A percentile compares a stretch with the other conserved stretches of the same genome.
Evolutionary conservation across 768 basidiomycete species (phyloP).

Genomic region (Naganishia vaughanmartiniae): DNA sequence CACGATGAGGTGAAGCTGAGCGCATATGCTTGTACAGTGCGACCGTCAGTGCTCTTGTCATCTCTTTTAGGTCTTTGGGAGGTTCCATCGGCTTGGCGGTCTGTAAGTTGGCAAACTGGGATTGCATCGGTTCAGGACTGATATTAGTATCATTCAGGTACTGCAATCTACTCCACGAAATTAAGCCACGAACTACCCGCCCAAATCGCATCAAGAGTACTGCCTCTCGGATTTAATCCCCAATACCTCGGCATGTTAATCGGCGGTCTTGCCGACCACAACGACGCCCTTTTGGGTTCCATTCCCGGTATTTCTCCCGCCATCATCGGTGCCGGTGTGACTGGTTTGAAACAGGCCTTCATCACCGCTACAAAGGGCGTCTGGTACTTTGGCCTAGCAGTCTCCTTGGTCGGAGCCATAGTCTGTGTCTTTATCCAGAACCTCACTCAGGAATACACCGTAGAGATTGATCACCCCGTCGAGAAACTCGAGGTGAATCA

Average conservation of each 20-base stretch:
- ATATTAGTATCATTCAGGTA: not conserved
- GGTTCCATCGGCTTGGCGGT: slow-evolving; percentile 3
- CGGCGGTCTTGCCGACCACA: not conserved
- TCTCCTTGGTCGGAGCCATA: not conserved
- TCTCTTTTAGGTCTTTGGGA: slow-evolving; percentile 16
- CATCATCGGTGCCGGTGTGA: slow-evolving; percentile 8
- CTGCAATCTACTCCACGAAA: slow-evolving; percentile 3
- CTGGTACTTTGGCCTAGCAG: slow-evolving; percentile 12
- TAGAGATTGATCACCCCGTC: slow-evolving; percentile 15
- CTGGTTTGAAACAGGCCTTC: slow-evolving; percentile 3
- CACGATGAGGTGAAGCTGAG: not conserved
- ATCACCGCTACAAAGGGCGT: not conserved
- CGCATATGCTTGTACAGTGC: not conserved
- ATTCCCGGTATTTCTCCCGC: slow-evolving; percentile 12
- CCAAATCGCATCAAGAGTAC: slow-evolving; percentile 1
- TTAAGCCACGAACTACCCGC: not conserved
- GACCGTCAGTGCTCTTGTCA: slow-evolving; percentile 14
- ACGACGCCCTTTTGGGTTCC: not conserved
- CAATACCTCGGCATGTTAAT: slow-evolving; percentile 17
- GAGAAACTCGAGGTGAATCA: slow-evolving; percentile 6
- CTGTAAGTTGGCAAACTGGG: not conserved
- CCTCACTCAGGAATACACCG: slow-evolving; percentile 7
- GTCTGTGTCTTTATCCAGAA: slow-evolving; percentile 11
- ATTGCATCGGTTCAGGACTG: not conserved
- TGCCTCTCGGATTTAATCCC: slow-evolving; percentile 9